Base-by-base conservation (phyloP, 257 asterid species). In the Anisodus acutangulus region DNA sequence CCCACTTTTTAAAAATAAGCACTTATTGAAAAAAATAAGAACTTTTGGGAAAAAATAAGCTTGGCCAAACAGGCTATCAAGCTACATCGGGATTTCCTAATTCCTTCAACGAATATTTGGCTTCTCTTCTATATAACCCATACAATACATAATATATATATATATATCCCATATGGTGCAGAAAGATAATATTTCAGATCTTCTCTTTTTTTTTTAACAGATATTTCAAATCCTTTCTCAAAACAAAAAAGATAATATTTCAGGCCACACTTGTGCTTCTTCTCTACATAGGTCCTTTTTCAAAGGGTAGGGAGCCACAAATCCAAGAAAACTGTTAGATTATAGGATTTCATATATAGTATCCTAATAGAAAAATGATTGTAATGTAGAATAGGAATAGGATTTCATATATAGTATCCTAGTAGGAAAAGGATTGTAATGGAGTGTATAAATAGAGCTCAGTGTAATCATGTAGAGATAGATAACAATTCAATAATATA, bases 91-190 rank as follows among this genome's bases (percentile, higher is more conserved):
- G 17, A 35, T 15, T 69, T 10, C 80, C 79, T 71, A 8, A 41
- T 19, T 10, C 71, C 43, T 31, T 64, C 71, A 51, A 51, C 26
- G 26, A 51, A 76, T 51, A 54, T 51, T 51, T 3, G 43, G 81
- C 17, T 51, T 76, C 47, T 76, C 81, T 51, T 51, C 63, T 31
- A 2, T 35, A 51, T 51, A 53, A 76, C 81, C 81, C 81, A 51
- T 76, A 76, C 13, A 76, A 22, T 76, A 22, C 63, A 51, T 74
- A 19, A 72, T 72, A 57, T 58, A 45, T n/a, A n/a, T n/a, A n/a
- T n/a, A n/a, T 71, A 45, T 41, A 43, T 43, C 37, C 41, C 59
- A 26, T 72, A 72, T 72, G n/a, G 49, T 49, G 80, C 60, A 74
- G 10, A 26, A 76, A 22, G 63, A 51, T 47, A 19, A 51, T 16